Evolutionary conservation across 2,329 filamentous ascomycete genomes (phyloP), one percentile per base, ranked within the genome.

Genomic region (Pestalotiopsis sp.): DNA sequence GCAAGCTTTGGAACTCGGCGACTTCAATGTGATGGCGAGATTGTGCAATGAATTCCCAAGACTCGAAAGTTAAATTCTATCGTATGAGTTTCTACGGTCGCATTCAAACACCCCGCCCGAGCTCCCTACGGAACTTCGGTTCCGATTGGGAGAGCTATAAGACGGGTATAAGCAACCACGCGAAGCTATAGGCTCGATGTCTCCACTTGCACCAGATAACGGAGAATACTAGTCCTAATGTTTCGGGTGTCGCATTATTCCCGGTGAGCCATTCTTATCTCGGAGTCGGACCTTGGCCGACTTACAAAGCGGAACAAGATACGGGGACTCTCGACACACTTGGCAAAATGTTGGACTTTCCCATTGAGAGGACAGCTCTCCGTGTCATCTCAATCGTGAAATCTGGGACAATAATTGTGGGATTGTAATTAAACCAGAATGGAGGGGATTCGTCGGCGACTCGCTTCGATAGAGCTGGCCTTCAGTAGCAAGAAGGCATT

Each of bases 401-500:
- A 9, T 7, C 20, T 9, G 7, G 17, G 6, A n/a, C 6, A 9
- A 20, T 17, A 9, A 20, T n/a, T n/a, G n/a, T n/a, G n/a, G n/a
- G n/a, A n/a, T n/a, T n/a, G n/a, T n/a, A n/a, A n/a, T n/a, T n/a
- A n/a, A n/a, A n/a, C n/a, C n/a, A 62, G 4, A 39, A 52, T 39
- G 59, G 62, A 64, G 38, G 63, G 20, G 13, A 5, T 66, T 30
- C 17, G 44, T n/a, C 55, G 55, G 30, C 62, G 62, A 44, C 35
- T 62, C 64, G 13, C n/a, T 30, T 35, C 61, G 14, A 24, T 68
- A n/a, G 58, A 60, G 56, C 62, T 58, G 30, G 66, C 61, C 5
- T 65, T 62, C 57, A 56, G 56, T 17, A 66, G 67, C 63, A 68
- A 35, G 40, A 24, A 62, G 9, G 56, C 67, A 40, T 63, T 68